Evolutionary conservation across 179 eudicot genomes (phyloP), one percentile per base, ranked within the genome.

Genomic region (Camellia oleifera): DNA sequence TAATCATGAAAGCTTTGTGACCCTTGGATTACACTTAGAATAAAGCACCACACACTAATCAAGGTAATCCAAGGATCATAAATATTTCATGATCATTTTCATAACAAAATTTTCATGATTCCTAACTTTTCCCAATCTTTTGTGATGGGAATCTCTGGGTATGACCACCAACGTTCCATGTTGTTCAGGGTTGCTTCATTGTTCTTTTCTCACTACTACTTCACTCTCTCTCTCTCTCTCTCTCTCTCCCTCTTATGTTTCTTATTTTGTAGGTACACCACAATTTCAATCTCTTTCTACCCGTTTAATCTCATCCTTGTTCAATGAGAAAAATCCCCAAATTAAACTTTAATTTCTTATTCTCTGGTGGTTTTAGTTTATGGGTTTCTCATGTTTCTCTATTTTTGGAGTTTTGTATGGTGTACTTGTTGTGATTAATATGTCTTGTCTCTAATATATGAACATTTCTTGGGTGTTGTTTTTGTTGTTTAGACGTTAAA

Each of bases 201-300:
- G 83, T 72, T 86, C 94, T 44, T 89, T 90, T 78, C 50, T 85
- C 75, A 72, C 90, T n/a, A 78, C 87, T 69, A 85, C 92, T 7
- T 83, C 86, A 66, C 76, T 79, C 6, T 77, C 86, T 20, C 80
- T 85, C 62, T 26, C 26, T 23, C 26, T 26, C 32, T 26, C 32
- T 26, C 40, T 1, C 40, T 0, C 40, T 32, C 2, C 40, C 40
- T 91, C 91, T 45, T 82, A 88, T 14, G 45, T 84, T 23, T 87
- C 95, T 72, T 68, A 92, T 4, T 90, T 93, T 65, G 81, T 94
- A 84, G 97, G 97, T 93, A 72, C 69, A 1, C 32, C 71, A 42
- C 44, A 17, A n/a, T 70, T 69, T 58, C 10, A n/a, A 67, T 67
- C 26, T 26, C 4, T 53, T 67, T 8, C 45, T 40, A 26, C 40